Base-by-base conservation (phyloP, 2,329 filamentous ascomycete species). In the Colletotrichum chrysophilum region DNA sequence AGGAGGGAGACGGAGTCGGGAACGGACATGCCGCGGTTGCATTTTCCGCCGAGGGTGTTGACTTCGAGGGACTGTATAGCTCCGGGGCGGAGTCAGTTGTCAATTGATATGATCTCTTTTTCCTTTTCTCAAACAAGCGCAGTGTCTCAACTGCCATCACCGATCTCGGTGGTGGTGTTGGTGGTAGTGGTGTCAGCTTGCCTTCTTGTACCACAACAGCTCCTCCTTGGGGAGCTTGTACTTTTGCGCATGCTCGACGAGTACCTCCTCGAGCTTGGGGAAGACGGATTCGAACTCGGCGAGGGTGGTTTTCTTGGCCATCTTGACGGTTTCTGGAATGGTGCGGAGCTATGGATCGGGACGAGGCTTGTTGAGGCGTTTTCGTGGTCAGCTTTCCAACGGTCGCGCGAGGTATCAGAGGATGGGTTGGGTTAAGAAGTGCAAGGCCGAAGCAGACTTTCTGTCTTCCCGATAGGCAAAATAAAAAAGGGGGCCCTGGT, bases 11-110 rank as follows among this genome's bases (percentile, higher is more conserved):
- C 93, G 62, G 96, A 97, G 87, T 99, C 97, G 79, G 97, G 94
- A 76, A 98, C 96, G 64, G 96, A 98, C 92, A 99, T 97, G 87
- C 97, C 97, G 83, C 97, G 95, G 89, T 99, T 99, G 89, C 96
- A 98, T 90, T 99, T 99, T 84, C 97, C 97, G 80, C 97, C 97
- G 70, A 97, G 88, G 8, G 95, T 92, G 88, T 99, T 99, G 87
- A 92, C 90, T 83, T 96, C 91, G 81, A 98, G 58, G 30, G 91
- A 77, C 91, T 94, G 95, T 98, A 81, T 98, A 81, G 71, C 67
- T 30, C 16, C n/a, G 52, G 24, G 18, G 43, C 52, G 43, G 43
- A 52, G 70, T 60, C 64, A 70, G 65, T 58, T 7, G 48, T 36
- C 16, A 64, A 52, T 36, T 28, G 60, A 36, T 48, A 38, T 18